Evolutionary conservation across 345 rosid species (phyloP), one percentile per base, ranked within the genome.

Genomic region (Fremontodendron californicum): DNA sequence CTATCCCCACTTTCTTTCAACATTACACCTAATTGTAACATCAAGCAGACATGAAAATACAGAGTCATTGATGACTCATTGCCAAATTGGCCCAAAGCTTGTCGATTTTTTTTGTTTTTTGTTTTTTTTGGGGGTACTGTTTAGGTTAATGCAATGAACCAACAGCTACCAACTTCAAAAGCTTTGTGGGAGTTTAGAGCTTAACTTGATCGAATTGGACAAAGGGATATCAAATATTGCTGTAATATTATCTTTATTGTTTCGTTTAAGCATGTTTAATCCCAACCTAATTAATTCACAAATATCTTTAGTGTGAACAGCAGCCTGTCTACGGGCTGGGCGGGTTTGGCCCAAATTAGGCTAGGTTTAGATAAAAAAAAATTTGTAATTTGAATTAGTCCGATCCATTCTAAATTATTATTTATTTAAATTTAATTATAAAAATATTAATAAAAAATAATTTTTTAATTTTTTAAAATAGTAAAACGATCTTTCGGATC

Each of bases 241-340:
- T 48, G 46, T 46, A 46, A 9, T 5, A 39, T 21, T 7, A 2
- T 18, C 57, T 6, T 61, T 15, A 3, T 65, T 65, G 70, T 76
- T 66, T 68, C 46, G 39, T 64, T 37, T 11, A 74, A 57, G 6
- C 64, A 49, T 52, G 58, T 27, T 65, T 49, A 48, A 77, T n/a
- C n/a, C 21, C 11, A 54, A 19, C 51, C 75, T 70, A 70, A 65
- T 75, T 31, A 64, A 68, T 76, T 73, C 42, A 78, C 54, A 33
- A 62, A 18, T 71, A 72, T 62, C 51, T 54, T 25, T 25, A 52
- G 68, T n/a, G 18, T 71, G 77, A 55, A 29, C 8, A 79, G 63
- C 57, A 45, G 12, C 73, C 35, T n/a, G n/a, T n/a, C n/a, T n/a
- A n/a, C n/a, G n/a, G n/a, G n/a, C n/a, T n/a, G n/a, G n/a, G n/a